Evolutionary conservation across 2,329 filamentous ascomycete species (phyloP).

Genomic region (Sporothrix curviconia): DNA sequence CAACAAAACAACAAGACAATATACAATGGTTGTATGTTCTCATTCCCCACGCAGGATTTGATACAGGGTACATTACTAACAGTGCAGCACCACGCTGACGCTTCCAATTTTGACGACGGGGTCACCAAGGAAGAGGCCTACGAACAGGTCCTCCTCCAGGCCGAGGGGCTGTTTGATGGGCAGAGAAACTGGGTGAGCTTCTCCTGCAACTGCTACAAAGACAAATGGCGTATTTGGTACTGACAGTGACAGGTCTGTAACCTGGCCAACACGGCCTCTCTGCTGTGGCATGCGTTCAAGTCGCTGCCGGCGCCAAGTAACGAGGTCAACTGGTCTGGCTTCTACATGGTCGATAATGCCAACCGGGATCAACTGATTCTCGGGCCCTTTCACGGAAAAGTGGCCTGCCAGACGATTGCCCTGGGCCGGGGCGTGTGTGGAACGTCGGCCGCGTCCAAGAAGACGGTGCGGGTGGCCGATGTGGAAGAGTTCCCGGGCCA

Average conservation of each 20-base stretch:
- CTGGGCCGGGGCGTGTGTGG: slow-evolving; percentile 74
- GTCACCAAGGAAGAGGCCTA: slow-evolving; percentile 68
- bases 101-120: slow-evolving; percentile 62
- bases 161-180: slow-evolving; percentile 60
- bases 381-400: slow-evolving; percentile 73
- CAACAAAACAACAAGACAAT: too few relatives aligned
- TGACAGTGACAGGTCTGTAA: slow-evolving; percentile 47
- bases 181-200: slow-evolving; percentile 72
- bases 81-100: slow-evolving; percentile 66
- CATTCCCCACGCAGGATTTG: too few relatives aligned
- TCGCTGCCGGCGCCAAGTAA: slow-evolving; percentile 60
- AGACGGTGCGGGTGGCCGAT: slow-evolving; percentile 62
- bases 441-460: slow-evolving; percentile 51
- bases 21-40: slow-evolving; percentile 10
- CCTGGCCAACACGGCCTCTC: slow-evolving; percentile 65
- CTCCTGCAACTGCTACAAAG: too few relatives aligned
- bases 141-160: slow-evolving; percentile 64
- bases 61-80: neutral
- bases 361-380: slow-evolving; percentile 54
- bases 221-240: too few relatives aligned
- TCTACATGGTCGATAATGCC: slow-evolving; percentile 58
- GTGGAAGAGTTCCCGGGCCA: slow-evolving; percentile 72
- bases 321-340: slow-evolving; percentile 74
- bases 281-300: slow-evolving; percentile 75
- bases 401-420: slow-evolving; percentile 70